These are phyloP conservation scores for Beauveria asiatica DNA, from an alignment of 2,329 filamentous ascomycete species.

Conservation along the genomic window DNA sequence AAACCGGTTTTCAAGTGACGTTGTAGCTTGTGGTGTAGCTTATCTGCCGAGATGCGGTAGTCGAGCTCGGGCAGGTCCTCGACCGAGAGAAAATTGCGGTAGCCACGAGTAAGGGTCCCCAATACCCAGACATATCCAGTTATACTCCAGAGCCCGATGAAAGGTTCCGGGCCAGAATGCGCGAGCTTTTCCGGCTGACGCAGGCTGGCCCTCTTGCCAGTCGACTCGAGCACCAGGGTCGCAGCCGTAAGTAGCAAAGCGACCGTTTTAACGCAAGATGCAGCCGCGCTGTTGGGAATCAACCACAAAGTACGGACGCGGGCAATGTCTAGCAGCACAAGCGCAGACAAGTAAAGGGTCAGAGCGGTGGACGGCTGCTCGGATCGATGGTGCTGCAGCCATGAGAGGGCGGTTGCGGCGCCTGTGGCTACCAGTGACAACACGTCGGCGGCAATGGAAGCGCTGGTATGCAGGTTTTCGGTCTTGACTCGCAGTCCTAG, in stretches of 20 bases:
- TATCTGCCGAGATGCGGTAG: conserved; percentile 1
- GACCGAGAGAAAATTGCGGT: conserved; percentile 22
- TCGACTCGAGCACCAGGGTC: conserved; percentile 26
- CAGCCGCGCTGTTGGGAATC: conserved; percentile 13
- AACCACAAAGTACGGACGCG: conserved; percentile 31
- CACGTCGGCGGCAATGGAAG: neutral
- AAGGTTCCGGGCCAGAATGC: conserved; percentile 2
- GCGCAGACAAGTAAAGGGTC: conserved; percentile 28
- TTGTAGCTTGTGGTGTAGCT: neutral
- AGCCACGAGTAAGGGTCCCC: conserved; percentile 22
- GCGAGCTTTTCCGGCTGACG: neutral
- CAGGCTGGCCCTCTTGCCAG: conserved; percentile 13
- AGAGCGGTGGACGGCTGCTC: conserved; percentile 33
- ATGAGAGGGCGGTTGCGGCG: neutral
- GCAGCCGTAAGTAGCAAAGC: conserved; percentile 23
- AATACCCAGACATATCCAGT: conserved; percentile 22
- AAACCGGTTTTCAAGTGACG: conserved; percentile 1
- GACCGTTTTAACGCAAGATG: conserved; percentile 22
- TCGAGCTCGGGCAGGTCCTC: conserved; percentile 24
- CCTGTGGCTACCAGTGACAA: neutral
- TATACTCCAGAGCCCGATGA: conserved; percentile 19
- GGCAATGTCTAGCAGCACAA: conserved; percentile 32
- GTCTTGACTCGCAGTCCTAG: neutral
- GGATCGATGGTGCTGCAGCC: conserved; percentile 5
- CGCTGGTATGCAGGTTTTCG: neutral